phyloP scores from a whole-genome alignment of 371 early-diverging fungal species.

The Lichtheimia hyalospora region DNA sequence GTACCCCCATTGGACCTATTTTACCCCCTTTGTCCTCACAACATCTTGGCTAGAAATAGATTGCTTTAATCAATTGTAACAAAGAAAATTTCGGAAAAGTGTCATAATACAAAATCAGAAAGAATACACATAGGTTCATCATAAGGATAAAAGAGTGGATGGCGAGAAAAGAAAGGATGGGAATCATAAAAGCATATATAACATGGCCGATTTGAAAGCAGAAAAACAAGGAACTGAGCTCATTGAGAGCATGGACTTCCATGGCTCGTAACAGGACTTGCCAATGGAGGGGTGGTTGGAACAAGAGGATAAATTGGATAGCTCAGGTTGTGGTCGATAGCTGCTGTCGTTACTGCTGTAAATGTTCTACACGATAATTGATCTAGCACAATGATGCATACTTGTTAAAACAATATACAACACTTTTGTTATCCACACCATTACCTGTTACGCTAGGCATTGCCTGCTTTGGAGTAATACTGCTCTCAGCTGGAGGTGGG shows the following conservation, averaged over 20 bases:
- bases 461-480: constrained; percentile 15
- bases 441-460: constrained; percentile 33
- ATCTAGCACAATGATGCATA: constrained; percentile 12
- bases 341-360: constrained; percentile 24
- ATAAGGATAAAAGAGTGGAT: not conserved
- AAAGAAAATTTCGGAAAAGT: too few relatives aligned
- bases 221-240: not conserved
- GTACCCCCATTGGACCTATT: too few relatives aligned
- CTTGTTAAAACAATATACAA: not conserved
- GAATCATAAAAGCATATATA: not conserved
- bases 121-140: constrained; percentile 1
- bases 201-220: not conserved
- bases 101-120: too few relatives aligned
- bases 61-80: too few relatives aligned
- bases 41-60: too few relatives aligned
- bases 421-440: not conserved
- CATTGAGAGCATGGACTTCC: not conserved
- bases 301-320: constrained; percentile 19
- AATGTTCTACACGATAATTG: constrained; percentile 36
- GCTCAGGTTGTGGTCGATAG: constrained; percentile 12
- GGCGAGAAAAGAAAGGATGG: constrained; percentile 1
- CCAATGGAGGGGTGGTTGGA: constrained; percentile 5
- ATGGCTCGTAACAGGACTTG: not conserved
- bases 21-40: too few relatives aligned
- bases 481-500: not conserved